Conservation (phyloP, 306 rosid species). For the Geum urbanum region DNA sequence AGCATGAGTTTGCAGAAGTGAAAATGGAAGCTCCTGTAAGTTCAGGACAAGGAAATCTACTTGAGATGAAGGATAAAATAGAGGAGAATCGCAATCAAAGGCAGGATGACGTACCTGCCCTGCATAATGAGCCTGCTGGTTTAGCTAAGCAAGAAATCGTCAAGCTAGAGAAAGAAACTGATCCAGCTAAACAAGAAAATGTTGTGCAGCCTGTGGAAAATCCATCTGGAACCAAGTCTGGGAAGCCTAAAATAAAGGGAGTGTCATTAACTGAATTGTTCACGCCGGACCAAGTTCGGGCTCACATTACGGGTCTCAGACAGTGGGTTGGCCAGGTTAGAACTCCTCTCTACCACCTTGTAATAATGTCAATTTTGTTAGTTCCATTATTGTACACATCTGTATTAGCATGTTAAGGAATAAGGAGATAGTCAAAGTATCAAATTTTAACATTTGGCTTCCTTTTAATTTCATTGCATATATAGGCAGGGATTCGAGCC, state of each 20-base stretch:
- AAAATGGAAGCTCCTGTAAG: constrained; percentile 50
- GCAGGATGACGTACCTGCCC: constrained; percentile 42
- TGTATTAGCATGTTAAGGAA: not conserved
- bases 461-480: not conserved
- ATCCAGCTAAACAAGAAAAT: constrained; percentile 56
- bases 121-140: constrained; percentile 44
- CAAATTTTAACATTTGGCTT: too few species aligned
- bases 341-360: not conserved
- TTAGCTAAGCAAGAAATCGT: constrained; percentile 52
- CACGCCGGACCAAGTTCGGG: constrained; percentile 92
- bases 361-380: not conserved
- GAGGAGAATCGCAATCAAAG: constrained; percentile 38
- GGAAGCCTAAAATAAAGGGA: constrained; percentile 93
- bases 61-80: constrained; percentile 46
- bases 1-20: constrained; percentile 57
- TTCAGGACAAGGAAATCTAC: constrained; percentile 38
- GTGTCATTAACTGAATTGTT: constrained; percentile 89
- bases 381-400: constrained; percentile 1
- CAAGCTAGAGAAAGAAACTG: constrained; percentile 65
- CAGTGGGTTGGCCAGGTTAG: constrained; percentile 99
- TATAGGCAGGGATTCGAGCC: not conserved
- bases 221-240: constrained; percentile 74
- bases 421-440: not conserved
- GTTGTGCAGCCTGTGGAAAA: constrained; percentile 46
- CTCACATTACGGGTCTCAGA: constrained; percentile 80